Percentiles rank a stretch among this genome's conserved stretches.
Evolutionary conservation across 768 basidiomycete species (phyloP).

Genomic region (Serendipita vermifera): DNA sequence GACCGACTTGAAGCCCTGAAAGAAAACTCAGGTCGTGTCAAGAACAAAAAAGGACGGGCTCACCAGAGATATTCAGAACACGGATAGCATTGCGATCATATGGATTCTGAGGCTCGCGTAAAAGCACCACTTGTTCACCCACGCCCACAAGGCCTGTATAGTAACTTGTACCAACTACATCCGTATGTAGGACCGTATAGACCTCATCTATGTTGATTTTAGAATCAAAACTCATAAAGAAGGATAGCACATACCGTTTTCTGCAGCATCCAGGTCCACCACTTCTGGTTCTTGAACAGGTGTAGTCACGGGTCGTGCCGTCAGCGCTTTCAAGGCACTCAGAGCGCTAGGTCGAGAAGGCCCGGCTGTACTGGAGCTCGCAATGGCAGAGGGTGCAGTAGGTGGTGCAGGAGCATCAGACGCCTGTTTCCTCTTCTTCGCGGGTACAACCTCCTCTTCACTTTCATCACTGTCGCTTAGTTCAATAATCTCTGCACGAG

Average conservation of each 20-base stretch:
- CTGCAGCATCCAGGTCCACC: slow-evolving; percentile 26
- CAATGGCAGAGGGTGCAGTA: too few species aligned
- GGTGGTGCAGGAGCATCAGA: too few species aligned
- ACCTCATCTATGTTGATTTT: slow-evolving; percentile 52
- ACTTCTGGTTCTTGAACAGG: neutral
- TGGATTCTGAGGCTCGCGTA: slow-evolving; percentile 50
- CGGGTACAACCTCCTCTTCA: neutral
- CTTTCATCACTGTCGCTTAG: neutral
- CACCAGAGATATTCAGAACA: slow-evolving; percentile 60
- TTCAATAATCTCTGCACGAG: neutral
- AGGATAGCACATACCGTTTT: slow-evolving; percentile 22
- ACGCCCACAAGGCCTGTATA: slow-evolving; percentile 70
- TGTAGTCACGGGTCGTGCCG: neutral
- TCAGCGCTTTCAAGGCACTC: neutral
- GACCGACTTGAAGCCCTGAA: slow-evolving; percentile 52
- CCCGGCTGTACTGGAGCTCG: neutral
- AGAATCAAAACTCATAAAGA: slow-evolving; percentile 8
- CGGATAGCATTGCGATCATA: slow-evolving; percentile 73
- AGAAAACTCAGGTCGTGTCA: neutral
- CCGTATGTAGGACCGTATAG: slow-evolving; percentile 44
- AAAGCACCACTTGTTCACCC: slow-evolving; percentile 61
- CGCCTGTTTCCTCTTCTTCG: too few species aligned
- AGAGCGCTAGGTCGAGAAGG: neutral
- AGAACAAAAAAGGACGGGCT: neutral
- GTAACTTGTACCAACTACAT: slow-evolving; percentile 74